phyloP scores from a whole-genome alignment of 2,329 filamentous ascomycete species.

The Fusarium metavorans region DNA sequence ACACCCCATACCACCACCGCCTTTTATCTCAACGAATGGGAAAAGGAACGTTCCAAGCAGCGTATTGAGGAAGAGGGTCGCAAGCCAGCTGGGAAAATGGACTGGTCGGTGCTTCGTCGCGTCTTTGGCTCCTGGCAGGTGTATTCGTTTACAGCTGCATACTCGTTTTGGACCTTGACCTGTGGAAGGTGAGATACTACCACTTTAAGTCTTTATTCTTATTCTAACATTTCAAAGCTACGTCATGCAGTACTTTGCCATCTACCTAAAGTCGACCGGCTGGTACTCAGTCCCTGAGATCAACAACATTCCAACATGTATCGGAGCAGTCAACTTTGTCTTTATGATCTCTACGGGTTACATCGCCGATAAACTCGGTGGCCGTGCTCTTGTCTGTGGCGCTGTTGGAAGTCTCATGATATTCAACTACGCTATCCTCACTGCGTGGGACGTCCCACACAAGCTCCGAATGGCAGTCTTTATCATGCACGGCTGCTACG shows the following conservation, averaged over 20 bases:
- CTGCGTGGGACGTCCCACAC: slow-evolving; percentile 54
- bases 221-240: slow-evolving; percentile 37
- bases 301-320: slow-evolving; percentile 59
- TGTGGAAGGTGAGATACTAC: slow-evolving; percentile 40
- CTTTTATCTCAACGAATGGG: slow-evolving; percentile 61
- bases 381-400: slow-evolving; percentile 52
- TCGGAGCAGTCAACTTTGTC: slow-evolving; percentile 57
- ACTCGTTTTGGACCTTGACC: slow-evolving; percentile 54
- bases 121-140: slow-evolving; percentile 58
- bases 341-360: slow-evolving; percentile 54
- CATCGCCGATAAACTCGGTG: slow-evolving; percentile 51
- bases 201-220: accelerated
- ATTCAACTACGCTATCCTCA: slow-evolving; percentile 52
- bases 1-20: slow-evolving; percentile 57
- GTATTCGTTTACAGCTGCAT: slow-evolving; percentile 56
- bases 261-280: slow-evolving; percentile 54
- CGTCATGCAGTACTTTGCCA: slow-evolving; percentile 55
- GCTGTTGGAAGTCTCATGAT: slow-evolving; percentile 49
- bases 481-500: slow-evolving; percentile 54
- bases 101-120: slow-evolving; percentile 50
- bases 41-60: slow-evolving; percentile 73
- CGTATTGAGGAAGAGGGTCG: slow-evolving; percentile 72
- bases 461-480: slow-evolving; percentile 54
- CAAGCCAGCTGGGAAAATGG: slow-evolving; percentile 51
- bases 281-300: slow-evolving; percentile 53